Evolutionary conservation across 2,329 filamentous ascomycete genomes (phyloP), one percentile per base, ranked within the genome.

Genomic region (Calonectria pteridis): DNA sequence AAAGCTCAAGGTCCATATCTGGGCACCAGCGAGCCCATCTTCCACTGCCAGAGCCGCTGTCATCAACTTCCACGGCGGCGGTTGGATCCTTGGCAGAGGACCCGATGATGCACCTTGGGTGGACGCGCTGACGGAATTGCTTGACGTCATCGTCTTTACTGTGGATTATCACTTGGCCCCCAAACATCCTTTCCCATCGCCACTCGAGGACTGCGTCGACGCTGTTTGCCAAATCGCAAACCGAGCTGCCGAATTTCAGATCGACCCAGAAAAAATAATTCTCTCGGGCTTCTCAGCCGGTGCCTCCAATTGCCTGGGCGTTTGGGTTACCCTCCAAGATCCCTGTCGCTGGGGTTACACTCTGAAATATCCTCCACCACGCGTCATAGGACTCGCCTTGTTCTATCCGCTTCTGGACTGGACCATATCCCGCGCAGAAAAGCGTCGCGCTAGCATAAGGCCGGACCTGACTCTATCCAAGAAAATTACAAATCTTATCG

Each of bases 101-200:
- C 40, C 33, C 4, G 55, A 62, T 10, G 55, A 62, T 62, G 55
- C 33, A 11, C 33, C 33, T 5, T 62, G 55, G 55, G 55, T 62
- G 6, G 55, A 35, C 14, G 33, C 55, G 14, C 55, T 62, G 14
- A 14, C 26, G n/a, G 33, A 62, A 14, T 26, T 18, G 35, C 55
- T 62, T 62, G 55, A 62, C 55, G 55, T 62, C 55, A 62, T 62
- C 55, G 55, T 62, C 23, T 62, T 62, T 14, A 28, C 55, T 16
- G 55, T 62, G 5, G 55, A 62, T 35, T 62, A 62, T 35, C 14
- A 23, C 3, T 29, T 62, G 23, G 55, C 55, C 13, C 55, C 55
- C 3, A 62, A 62, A 5, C 55, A 62, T 28, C 55, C 55, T 10
- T 62, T 62, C 23, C 55, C 55, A 18, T 23, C n/a, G 6, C 55